A percentile compares a stretch with the other conserved stretches of the same genome.
phyloP scores from a whole-genome alignment of 805 yeast species.

The Ogataea saltuana region DNA sequence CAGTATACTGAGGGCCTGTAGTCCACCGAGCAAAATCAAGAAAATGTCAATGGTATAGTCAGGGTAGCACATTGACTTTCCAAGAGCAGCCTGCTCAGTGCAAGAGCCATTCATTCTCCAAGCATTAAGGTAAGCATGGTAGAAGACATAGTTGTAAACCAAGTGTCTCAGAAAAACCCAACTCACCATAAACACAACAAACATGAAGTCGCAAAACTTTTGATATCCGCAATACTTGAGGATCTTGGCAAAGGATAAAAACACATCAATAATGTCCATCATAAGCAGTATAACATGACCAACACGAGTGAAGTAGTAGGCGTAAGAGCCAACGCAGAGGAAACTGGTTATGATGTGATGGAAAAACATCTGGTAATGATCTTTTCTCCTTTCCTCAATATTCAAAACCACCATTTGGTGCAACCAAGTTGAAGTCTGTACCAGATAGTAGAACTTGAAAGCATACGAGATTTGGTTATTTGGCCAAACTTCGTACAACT shows the following conservation, averaged over 20 bases:
- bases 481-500: constrained; percentile 73
- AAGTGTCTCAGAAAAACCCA: constrained; percentile 80
- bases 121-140: constrained; percentile 54
- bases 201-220: constrained; percentile 64
- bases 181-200: constrained; percentile 60
- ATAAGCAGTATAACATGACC: constrained; percentile 77
- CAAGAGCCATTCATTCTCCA: constrained; percentile 49
- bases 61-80: constrained; percentile 51
- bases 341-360: constrained; percentile 82
- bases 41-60: constrained; percentile 48
- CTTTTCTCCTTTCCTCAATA: constrained; percentile 79
- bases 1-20: constrained; percentile 63
- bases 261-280: constrained; percentile 83
- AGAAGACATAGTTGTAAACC: constrained; percentile 64
- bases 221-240: constrained; percentile 69
- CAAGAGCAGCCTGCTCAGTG: constrained; percentile 18
- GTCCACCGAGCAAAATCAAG: constrained; percentile 55
- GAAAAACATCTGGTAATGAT: constrained; percentile 79
- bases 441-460: constrained; percentile 69
- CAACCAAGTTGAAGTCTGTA: constrained; percentile 76
- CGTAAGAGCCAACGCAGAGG: constrained; percentile 70
- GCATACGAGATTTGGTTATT: constrained; percentile 53
- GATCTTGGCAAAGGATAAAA: constrained; percentile 71
- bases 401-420: constrained; percentile 77
- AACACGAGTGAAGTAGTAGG: constrained; percentile 66